Conservation (phyloP, 306 rosid species). For the Gynostemma pentaphyllum region DNA sequence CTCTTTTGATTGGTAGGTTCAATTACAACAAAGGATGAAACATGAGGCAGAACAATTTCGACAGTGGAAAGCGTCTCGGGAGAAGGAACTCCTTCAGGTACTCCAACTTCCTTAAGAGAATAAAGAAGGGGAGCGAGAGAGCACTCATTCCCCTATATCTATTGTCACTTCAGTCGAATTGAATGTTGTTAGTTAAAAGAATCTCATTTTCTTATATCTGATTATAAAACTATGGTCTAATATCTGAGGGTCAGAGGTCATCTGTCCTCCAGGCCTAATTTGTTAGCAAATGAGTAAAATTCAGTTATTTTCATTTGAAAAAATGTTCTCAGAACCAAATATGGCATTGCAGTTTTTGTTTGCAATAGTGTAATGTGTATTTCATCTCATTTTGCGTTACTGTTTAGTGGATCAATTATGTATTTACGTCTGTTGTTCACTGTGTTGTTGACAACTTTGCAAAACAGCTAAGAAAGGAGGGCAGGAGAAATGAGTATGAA, state of each 20-base stretch:
- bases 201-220: background rate
- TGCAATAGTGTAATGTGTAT: background rate
- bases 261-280: background rate
- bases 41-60: conserved; percentile 99
- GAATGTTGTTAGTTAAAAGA: background rate
- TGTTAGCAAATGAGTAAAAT: background rate
- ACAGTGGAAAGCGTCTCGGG: conserved; percentile 99
- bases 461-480: conserved; percentile 81
- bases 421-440: conserved; percentile 11
- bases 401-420: background rate
- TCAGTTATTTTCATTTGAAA: background rate
- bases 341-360: background rate
- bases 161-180: background rate
- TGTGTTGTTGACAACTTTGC: conserved; percentile 15
- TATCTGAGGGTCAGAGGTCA: background rate
- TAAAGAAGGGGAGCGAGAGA: background rate
- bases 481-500: conserved; percentile 98
- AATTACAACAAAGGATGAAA: conserved; percentile 88
- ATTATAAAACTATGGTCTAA: background rate
- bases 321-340: background rate
- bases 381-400: background rate
- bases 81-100: conserved; percentile 95
- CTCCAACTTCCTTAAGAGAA: background rate
- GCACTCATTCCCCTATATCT: background rate
- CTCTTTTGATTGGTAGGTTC: conserved; percentile 46